These are phyloP conservation scores for Aspergillus aculeatus DNA, from an alignment of 2,329 filamentous ascomycete species.

Conservation along the genomic window DNA sequence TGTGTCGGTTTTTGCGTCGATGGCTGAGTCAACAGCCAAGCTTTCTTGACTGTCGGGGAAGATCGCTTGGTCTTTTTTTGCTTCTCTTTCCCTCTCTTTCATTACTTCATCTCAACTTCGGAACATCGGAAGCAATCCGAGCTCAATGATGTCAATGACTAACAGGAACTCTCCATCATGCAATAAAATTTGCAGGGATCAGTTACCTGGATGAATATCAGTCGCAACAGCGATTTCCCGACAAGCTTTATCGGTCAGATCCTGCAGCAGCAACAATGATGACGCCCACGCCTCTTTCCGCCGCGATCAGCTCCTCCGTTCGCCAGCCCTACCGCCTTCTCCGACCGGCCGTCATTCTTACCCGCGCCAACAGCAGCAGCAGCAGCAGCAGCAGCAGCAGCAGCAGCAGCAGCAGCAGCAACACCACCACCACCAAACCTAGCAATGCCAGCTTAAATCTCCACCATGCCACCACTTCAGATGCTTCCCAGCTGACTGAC, in stretches of 20 bases:
- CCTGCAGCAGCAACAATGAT: neutral
- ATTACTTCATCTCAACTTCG: neutral
- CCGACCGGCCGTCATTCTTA: neutral
- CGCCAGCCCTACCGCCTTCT: neutral
- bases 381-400: too few species aligned
- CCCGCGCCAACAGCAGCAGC: neutral
- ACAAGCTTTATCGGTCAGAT: neutral
- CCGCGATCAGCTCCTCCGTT: neutral
- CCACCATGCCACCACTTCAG: neutral
- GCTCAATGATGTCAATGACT: neutral
- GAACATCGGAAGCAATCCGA: neutral
- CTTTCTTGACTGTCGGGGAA: neutral
- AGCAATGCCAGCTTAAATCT: slow-evolving; percentile 1
- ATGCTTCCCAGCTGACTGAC: neutral
- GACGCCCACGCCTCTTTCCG: neutral
- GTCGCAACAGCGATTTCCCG: neutral
- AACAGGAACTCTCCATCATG: neutral
- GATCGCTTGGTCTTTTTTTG: neutral
- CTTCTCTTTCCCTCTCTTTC: neutral
- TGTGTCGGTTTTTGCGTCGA: too few species aligned
- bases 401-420: too few species aligned
- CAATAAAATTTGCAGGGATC: neutral
- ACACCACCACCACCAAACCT: neutral
- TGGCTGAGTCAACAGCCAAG: neutral
- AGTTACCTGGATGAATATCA: neutral